A percentile compares a stretch with the other conserved stretches of the same genome.
Evolutionary conservation across 306 rosid genomes (phyloP).

Genomic region (Glycyrrhiza uralensis): DNA sequence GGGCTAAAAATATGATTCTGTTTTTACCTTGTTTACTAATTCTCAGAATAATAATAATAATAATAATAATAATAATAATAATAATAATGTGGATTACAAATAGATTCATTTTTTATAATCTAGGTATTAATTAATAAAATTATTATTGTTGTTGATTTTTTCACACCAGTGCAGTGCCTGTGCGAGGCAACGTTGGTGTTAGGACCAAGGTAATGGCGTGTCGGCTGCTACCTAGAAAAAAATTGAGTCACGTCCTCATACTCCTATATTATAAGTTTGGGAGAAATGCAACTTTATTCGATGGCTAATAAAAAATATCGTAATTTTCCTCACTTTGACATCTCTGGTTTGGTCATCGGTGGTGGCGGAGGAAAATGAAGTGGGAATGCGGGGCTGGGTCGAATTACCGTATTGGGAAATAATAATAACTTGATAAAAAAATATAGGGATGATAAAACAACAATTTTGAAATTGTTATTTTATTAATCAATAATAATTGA

Average conservation of each 20-base stretch:
- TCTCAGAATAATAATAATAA: not conserved
- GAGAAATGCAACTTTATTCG: not conserved
- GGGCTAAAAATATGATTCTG: not conserved
- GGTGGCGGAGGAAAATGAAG: not conserved
- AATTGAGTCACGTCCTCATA: constrained; percentile 32
- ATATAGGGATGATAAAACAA: no score
- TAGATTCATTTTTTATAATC: not conserved
- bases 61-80: no score
- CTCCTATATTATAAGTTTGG: not conserved
- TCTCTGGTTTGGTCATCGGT: not conserved
- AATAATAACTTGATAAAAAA: not conserved
- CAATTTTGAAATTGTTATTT: no score
- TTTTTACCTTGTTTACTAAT: not conserved
- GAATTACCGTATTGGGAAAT: not conserved
- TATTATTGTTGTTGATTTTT: not conserved
- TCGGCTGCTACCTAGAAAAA: constrained; percentile 52
- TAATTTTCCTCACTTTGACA: no score
- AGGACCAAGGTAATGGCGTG: constrained; percentile 49
- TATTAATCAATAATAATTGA: no score
- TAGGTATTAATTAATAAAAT: not conserved
- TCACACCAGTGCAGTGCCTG: constrained; percentile 58
- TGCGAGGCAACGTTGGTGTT: constrained; percentile 31
- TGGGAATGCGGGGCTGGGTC: not conserved
- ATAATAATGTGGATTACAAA: not conserved
- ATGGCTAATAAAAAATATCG: not conserved